These are phyloP conservation scores for Fraxinus sp. DNA, from an alignment of 305 asterid genomes.

Conservation along the genomic window DNA sequence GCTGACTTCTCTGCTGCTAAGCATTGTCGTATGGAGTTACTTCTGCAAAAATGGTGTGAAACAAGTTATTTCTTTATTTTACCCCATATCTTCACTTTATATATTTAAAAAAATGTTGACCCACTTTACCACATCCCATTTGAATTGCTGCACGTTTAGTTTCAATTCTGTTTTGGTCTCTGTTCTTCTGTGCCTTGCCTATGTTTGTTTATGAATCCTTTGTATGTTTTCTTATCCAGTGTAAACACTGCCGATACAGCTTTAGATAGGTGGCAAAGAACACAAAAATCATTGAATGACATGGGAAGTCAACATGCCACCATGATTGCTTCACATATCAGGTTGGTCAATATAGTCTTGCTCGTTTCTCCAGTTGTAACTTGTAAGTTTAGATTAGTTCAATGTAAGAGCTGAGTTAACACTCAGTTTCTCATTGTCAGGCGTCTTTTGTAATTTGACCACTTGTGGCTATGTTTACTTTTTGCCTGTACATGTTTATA, in stretches of 20 bases:
- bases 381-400: not conserved
- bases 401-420: not conserved
- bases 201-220: conserved; percentile 9
- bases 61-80: not conserved
- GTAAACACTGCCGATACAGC: conserved; percentile 58
- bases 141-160: not conserved
- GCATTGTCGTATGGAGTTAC: conserved; percentile 74
- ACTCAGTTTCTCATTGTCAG: not conserved
- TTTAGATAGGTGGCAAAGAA: conserved; percentile 42
- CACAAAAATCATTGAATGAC: conserved; percentile 48
- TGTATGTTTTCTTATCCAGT: conserved; percentile 34
- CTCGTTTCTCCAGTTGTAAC: not conserved
- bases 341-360: conserved; percentile 41
- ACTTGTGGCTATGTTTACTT: not conserved
- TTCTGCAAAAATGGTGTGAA: conserved; percentile 60
- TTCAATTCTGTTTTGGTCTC: not conserved
- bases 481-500: not conserved
- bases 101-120: not conserved
- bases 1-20: conserved; percentile 73
- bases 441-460: conserved; percentile 2
- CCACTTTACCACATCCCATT: not conserved
- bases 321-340: conserved; percentile 47
- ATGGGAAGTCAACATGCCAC: conserved; percentile 58
- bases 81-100: not conserved
- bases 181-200: not conserved